Evolutionary conservation across 352 stramenopile species (phyloP), one percentile per base, ranked within the genome.

Genomic region (Globisporangium abappressorium): DNA sequence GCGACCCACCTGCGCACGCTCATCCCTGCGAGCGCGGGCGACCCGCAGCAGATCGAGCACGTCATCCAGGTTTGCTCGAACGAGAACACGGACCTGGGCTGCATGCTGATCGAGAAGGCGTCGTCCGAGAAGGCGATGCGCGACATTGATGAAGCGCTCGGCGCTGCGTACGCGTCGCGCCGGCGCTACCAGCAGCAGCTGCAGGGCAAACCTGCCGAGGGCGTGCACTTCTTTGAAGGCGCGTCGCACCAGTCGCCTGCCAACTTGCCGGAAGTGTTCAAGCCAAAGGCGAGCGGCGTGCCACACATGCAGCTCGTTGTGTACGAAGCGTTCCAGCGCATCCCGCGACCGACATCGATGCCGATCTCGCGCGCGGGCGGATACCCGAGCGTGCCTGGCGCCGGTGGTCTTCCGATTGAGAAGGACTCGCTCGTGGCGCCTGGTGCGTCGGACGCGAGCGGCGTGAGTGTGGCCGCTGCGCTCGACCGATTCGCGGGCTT

Each of bases 91-190:
- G 98, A 99, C 70, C 73, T 99, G 28, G 97, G 97, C 30, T 99
- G 97, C 76, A 99, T 98, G 90, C 80, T 99, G 22, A 99, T 99
- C 70, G 97, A 99, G 78, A 99, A 99, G 86, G 97, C 97, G 22
- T 98, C 98, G 22, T 99, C 95, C 5, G 97, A 99, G 71, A 99
- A 99, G 76, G 97, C 97, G 3, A 98, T 99, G 77, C 87, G 96
- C 6, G 97, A 99, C 67, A 98, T 99, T 66, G 97, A 99, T 73
- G 96, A 99, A 78, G 89, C 92, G 33, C 72, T 99, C 22, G 87
- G 84, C 5, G 71, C 82, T 38, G 85, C 92, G 20, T 93, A 99
- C 41, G 85, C 84, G 18, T 83, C 87, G 46, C 87, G 90, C 30
- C 83, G 87, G 18, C 90, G 94, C 22, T 92, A 87, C 57, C 86